phyloP scores from a whole-genome alignment of 805 yeast species.

The Myxozyma neotropica region DNA sequence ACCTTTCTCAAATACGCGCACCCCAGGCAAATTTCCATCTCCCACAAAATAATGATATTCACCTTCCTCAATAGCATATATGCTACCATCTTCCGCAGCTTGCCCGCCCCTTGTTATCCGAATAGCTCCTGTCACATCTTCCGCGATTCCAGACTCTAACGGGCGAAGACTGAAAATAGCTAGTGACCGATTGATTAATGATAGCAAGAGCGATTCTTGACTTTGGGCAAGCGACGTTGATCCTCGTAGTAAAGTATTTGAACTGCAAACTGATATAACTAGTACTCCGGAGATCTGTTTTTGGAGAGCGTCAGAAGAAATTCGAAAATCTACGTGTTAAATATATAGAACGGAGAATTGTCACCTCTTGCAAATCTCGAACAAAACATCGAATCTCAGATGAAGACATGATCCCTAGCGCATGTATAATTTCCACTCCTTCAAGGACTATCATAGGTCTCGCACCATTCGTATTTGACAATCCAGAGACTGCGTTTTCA shows the following conservation, averaged over 20 bases:
- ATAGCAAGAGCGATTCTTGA: slow-evolving; percentile 2
- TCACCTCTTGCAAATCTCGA: slow-evolving; percentile 18
- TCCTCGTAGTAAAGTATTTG: slow-evolving; percentile 4
- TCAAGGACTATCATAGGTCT: slow-evolving; percentile 17
- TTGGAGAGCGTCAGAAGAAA: too few relatives aligned
- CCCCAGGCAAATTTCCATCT: slow-evolving; percentile 25
- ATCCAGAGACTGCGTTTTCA: background rate
- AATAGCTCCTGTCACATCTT: slow-evolving; percentile 32
- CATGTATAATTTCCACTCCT: slow-evolving; percentile 24
- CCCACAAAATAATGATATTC: slow-evolving; percentile 30
- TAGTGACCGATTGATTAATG: slow-evolving; percentile 11
- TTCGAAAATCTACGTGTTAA: background rate
- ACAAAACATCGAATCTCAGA: slow-evolving; percentile 8
- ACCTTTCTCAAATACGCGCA: slow-evolving; percentile 26
- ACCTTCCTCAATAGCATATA: slow-evolving; percentile 2
- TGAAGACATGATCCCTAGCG: slow-evolving; percentile 6
- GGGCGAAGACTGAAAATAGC: slow-evolving; percentile 32
- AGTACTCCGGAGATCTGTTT: background rate
- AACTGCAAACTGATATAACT: background rate
- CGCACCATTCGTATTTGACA: background rate
- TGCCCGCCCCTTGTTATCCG: slow-evolving; percentile 26
- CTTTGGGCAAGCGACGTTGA: slow-evolving; percentile 2
- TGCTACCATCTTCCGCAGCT: background rate
- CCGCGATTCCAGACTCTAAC: slow-evolving; percentile 28
- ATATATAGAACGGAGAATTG: background rate